A percentile compares a stretch with the other conserved stretches of the same genome.
These are phyloP conservation scores for Vigna radiata DNA, from an alignment of 306 rosid species.

Conservation along the genomic window DNA sequence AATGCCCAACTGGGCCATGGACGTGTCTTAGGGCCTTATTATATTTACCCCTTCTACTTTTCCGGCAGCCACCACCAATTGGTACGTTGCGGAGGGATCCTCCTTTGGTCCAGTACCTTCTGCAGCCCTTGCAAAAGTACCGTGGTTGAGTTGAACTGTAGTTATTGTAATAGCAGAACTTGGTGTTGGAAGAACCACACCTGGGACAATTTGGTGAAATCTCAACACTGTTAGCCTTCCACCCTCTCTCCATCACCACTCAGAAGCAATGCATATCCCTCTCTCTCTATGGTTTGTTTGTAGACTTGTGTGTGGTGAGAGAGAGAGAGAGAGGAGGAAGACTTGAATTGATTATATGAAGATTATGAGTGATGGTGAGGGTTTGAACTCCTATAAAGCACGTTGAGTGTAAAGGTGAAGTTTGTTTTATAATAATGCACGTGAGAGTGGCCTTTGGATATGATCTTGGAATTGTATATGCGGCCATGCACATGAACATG, in stretches of 20 bases:
- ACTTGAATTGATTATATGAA: conserved; percentile 39
- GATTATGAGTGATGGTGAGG: conserved; percentile 22
- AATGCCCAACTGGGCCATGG: conserved; percentile 3
- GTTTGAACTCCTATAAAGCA: conserved; percentile 38
- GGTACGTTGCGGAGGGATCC: conserved; percentile 84
- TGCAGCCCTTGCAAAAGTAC: conserved; percentile 82
- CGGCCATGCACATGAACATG: conserved; percentile 53
- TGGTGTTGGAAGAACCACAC: conserved; percentile 80
- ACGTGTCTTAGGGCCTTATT: conserved; percentile 43
- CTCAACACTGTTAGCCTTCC: conserved; percentile 68
- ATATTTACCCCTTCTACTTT: conserved; percentile 45
- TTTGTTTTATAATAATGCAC: conserved; percentile 42
- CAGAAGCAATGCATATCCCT: conserved; percentile 25
- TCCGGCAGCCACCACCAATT: conserved; percentile 68
- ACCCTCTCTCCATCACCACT: conserved; percentile 65
- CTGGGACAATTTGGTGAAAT: conserved; percentile 77
- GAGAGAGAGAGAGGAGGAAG: background rate
- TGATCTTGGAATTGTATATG: conserved; percentile 50
- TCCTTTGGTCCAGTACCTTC: conserved; percentile 89
- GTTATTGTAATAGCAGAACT: conserved; percentile 87
- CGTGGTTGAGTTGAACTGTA: conserved; percentile 83
- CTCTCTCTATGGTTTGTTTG: conserved; percentile 5
- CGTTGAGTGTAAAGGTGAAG: conserved; percentile 48
- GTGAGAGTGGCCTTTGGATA: conserved; percentile 40
- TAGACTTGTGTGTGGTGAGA: background rate